Base-by-base conservation (phyloP, 441 rosid species). In the Dalechampia spathulata region DNA sequence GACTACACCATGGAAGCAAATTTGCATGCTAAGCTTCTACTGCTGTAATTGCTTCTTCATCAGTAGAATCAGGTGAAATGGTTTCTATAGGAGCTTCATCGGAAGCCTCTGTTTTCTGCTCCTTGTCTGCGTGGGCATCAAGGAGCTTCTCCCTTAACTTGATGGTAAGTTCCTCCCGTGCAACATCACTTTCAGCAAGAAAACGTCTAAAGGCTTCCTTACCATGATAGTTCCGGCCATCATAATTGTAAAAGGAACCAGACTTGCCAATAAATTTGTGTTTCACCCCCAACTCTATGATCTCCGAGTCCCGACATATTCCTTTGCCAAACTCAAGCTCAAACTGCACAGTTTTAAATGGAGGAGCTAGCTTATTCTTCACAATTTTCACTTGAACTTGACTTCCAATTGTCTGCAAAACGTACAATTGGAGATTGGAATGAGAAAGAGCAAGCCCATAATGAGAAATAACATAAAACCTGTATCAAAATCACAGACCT, bases 301-400 rank as follows among this genome's bases (percentile, higher is more conserved):
- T 68, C 81, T 93, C 97, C 0, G 85, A 68, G 51, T 61, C 77
- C 48, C 80, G 78, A 60, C 81, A 77, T 67, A 93, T 93, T 61
- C 99, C 99, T 75, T 81, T 93, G 40, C 99, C 99, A 57, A 89
- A 93, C 66, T 85, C 92, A 5, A 93, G 92, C 68, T 87, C 99
- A 65, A 89, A 93, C 60, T 74, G 78, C 4, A 77, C 96, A 5
- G 83, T 83, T 75, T 75, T 82, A 51, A 93, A 93, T 2, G 99
- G 99, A 22, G 99, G 95, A 16, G 99, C 89, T 11, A 85, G 92
- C 76, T 93, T 93, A 74, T 93, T 93, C 82, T 93, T 93, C 61
- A 93, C 95, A 55, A 93, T 67, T 78, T 93, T 93, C 48, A 87
- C 96, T 19, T 72, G 64, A 38, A 93, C 80, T 74, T 78, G 83